Conservation (phyloP, 2,329 filamentous ascomycete genomes). For the Aureobasidium sp. region DNA sequence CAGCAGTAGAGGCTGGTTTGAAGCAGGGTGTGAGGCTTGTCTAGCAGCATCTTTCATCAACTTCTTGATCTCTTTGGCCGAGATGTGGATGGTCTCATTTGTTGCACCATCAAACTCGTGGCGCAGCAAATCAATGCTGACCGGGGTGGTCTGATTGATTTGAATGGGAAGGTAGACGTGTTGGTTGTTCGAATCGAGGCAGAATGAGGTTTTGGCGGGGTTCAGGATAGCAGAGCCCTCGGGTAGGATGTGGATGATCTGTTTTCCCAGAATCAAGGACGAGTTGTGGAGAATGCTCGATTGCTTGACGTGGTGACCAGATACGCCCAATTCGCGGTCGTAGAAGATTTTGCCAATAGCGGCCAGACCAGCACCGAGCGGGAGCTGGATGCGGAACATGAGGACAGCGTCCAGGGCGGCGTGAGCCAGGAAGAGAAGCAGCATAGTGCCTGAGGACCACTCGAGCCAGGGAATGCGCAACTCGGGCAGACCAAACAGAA, state of each 20-base stretch:
- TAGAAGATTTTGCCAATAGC: slow-evolving; percentile 73
- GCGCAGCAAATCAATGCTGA: slow-evolving; percentile 80
- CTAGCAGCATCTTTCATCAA: slow-evolving; percentile 59
- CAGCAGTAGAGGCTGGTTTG: slow-evolving; percentile 39
- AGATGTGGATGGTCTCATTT: slow-evolving; percentile 72
- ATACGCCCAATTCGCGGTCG: slow-evolving; percentile 86
- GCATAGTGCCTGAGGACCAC: slow-evolving; percentile 68
- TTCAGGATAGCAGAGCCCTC: slow-evolving; percentile 87
- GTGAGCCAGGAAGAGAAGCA: slow-evolving; percentile 63
- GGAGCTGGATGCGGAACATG: slow-evolving; percentile 84
- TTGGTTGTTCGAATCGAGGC: slow-evolving; percentile 57
- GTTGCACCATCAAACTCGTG: slow-evolving; percentile 73
- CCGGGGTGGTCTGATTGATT: slow-evolving; percentile 88
- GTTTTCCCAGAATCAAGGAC: slow-evolving; percentile 88
- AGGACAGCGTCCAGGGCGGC: slow-evolving; percentile 70
- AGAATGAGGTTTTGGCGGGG: slow-evolving; percentile 71
- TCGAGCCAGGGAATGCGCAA: slow-evolving; percentile 95
- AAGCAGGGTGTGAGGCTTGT: slow-evolving; percentile 47
- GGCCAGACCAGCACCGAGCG: slow-evolving; percentile 64
- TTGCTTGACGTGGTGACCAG: slow-evolving; percentile 82
- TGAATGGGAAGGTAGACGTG: slow-evolving; percentile 67
- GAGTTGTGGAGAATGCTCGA: slow-evolving; percentile 82
- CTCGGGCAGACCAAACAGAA: slow-evolving; percentile 78
- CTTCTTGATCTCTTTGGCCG: slow-evolving; percentile 63
- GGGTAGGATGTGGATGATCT: slow-evolving; percentile 95